Conservation (phyloP, 2,329 filamentous ascomycete species). For the Calonectria pauciramosa region DNA sequence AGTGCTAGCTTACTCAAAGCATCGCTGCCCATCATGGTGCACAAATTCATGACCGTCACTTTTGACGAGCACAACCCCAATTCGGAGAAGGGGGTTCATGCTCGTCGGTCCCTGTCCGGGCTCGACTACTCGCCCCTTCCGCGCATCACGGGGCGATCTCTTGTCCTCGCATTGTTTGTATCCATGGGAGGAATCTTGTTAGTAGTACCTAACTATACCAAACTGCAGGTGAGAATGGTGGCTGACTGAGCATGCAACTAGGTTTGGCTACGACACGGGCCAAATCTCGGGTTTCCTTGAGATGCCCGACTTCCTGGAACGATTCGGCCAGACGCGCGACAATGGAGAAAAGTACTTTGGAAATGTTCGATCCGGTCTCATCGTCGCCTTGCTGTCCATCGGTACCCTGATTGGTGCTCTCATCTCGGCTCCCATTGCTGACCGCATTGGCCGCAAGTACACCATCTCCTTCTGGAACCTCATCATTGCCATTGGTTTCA, state of each 20-base stretch:
- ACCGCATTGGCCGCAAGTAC: constrained; percentile 72
- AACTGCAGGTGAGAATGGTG: background rate
- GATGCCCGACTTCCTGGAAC: constrained; percentile 67
- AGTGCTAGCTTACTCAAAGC: constrained; percentile 12
- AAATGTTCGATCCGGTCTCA: constrained; percentile 69
- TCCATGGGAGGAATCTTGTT: constrained; percentile 62
- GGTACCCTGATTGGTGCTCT: constrained; percentile 73
- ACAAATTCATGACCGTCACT: constrained; percentile 46
- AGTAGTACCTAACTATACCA: constrained; percentile 33
- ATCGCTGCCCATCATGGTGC: constrained; percentile 36
- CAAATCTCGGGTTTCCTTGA: constrained; percentile 70
- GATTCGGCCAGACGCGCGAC: constrained; percentile 61
- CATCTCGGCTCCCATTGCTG: constrained; percentile 72
- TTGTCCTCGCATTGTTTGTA: constrained; percentile 56
- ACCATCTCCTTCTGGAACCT: constrained; percentile 74
- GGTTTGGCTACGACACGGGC: constrained; percentile 64
- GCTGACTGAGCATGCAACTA: constrained; percentile 15
- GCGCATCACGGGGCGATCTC: constrained; percentile 53
- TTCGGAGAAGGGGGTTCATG: constrained; percentile 50
- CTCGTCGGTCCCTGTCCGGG: constrained; percentile 51
- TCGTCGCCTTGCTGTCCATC: constrained; percentile 71
- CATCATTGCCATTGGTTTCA: constrained; percentile 74
- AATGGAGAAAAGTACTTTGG: constrained; percentile 61
- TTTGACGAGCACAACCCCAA: constrained; percentile 61
- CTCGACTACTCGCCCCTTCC: constrained; percentile 62